Evolutionary conservation across 2,329 filamentous ascomycete species (phyloP), one percentile per base, ranked within the genome.

Genomic region (Hortaea werneckii): DNA sequence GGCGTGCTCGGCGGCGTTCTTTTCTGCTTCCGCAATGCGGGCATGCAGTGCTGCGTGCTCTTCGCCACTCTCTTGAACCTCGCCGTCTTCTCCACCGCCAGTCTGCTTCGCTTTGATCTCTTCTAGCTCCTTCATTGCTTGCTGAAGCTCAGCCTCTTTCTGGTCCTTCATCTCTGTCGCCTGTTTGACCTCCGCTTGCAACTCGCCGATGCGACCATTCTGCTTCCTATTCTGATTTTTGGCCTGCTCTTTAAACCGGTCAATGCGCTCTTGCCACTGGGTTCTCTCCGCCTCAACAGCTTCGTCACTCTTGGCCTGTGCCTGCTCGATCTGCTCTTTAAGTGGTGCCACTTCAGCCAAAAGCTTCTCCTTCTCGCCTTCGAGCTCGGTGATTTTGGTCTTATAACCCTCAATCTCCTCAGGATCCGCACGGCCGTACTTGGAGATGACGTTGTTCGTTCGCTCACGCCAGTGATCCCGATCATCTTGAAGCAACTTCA

Each of bases 381-480:
- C 59, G 39, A 72, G 54, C 26, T 62, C 61, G 11, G 79, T 69
- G 44, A 95, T 78, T 48, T 82, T 82, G 60, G 85, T 80, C 69
- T 92, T 95, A 47, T 98, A 76, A 49, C 84, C 82, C 57, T 96
- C 90, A 62, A 95, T 78, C 60, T 96, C 90, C 3, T 86, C 87
- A 38, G 92, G 90, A 61, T 98, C 92, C 43, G 94, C 87, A 46
- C 90, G 86, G 55, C 95, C 89, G 61, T 96, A 95, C 63, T 95
- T 95, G 54, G 87, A 88, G 42, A 98, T 78, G 50, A 98, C 95
- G 56, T 94, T 87, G 62, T 96, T 88, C 1, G 88, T 94, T 26
- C 92, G 83, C 72, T 95, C 90, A 67, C 95, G 88, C 86, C 90
- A 95, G 47, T 87, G 80, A 62, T 96, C 90, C 11, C 92, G 83